phyloP scores from a whole-genome alignment of 306 rosid species.

The Begonia fuchsioides region DNA sequence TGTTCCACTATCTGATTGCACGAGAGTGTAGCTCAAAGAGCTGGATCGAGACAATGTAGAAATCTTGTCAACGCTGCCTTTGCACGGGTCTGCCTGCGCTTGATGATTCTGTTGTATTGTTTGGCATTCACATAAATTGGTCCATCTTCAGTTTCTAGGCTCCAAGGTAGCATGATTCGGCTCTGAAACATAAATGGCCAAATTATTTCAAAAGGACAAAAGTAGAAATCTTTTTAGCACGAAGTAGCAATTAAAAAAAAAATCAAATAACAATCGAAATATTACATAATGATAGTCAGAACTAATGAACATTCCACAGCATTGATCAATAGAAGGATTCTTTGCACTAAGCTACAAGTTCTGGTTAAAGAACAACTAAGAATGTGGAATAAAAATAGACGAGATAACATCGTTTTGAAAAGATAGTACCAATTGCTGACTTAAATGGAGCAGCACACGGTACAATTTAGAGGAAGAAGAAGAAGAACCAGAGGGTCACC shows the following conservation, averaged over 20 bases:
- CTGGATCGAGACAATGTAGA: slow-evolving; percentile 24
- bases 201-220: no score
- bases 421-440: neutral
- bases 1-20: slow-evolving; percentile 61
- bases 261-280: neutral
- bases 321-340: neutral
- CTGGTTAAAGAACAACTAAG: neutral
- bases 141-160: neutral
- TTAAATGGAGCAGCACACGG: neutral
- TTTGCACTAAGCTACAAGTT: neutral
- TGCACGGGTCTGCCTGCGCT: neutral
- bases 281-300: neutral
- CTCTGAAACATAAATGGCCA: neutral
- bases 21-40: slow-evolving; percentile 52
- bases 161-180: neutral
- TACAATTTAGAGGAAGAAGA: neutral
- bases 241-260: neutral
- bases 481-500: neutral
- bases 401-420: neutral
- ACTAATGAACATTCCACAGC: neutral
- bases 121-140: neutral
- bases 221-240: no score
- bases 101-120: neutral
- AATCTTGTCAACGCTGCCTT: slow-evolving; percentile 1
- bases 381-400: neutral